A percentile compares a stretch with the other conserved stretches of the same genome.
Evolutionary conservation across 768 basidiomycete genomes (phyloP).

Genomic region (Trametes gibbosa): DNA sequence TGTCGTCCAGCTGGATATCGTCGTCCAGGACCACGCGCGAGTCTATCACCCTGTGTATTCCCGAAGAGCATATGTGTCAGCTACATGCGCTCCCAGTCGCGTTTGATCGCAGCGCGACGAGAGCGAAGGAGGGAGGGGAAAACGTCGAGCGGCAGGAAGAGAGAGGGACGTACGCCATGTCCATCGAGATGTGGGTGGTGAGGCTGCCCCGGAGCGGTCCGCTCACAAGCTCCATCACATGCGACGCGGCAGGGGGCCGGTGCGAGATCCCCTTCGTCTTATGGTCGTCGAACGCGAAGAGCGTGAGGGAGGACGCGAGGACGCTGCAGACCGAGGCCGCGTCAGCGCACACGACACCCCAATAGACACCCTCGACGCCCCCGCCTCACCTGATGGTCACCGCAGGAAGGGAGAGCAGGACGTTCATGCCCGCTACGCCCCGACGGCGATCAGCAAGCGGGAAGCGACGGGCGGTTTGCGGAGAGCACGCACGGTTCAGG

Average conservation of each 20-base stretch:
- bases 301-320: neutral
- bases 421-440: conserved; percentile 1
- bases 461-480: too few relatives aligned
- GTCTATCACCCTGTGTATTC: neutral
- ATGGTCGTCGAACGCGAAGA: conserved; percentile 1
- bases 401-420: neutral
- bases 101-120: too few relatives aligned
- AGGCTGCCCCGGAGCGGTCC: neutral
- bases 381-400: conserved; percentile 1
- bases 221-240: neutral
- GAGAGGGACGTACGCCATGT: neutral
- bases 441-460: too few relatives aligned
- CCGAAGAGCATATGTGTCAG: neutral
- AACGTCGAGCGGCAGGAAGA: neutral
- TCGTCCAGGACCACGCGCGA: neutral
- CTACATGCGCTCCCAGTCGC: neutral
- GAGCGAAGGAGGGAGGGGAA: too few relatives aligned
- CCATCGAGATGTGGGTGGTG: neutral
- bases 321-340: neutral
- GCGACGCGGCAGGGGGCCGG: neutral
- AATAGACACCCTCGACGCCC: neutral
- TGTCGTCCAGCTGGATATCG: neutral
- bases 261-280: neutral
- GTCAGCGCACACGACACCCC: too few relatives aligned
- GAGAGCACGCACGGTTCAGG: conserved; percentile 9